Evolutionary conservation across 2,329 filamentous ascomycete species (phyloP), one percentile per base, ranked within the genome.

Genomic region (Sordariomycetes sp.): DNA sequence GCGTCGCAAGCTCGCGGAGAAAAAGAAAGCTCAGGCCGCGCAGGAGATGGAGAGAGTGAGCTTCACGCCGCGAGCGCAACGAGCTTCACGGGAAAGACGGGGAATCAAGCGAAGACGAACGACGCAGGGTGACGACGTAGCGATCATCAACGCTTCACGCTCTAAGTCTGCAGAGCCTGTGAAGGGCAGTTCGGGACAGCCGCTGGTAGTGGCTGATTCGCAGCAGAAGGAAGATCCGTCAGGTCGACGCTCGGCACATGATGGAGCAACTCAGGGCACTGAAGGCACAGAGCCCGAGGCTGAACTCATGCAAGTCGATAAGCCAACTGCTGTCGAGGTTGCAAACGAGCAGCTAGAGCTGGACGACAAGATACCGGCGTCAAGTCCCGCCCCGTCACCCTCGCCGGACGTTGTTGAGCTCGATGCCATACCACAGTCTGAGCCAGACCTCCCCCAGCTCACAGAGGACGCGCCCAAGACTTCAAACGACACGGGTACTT

Each of bases 21-120:
- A 45, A 26, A 66, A 57, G 34, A 57, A 59, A 23, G 55, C 61
- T 2, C 50, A 56, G 16, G 64, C 61, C 4, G 51, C 57, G 2
- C 53, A 58, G 39, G 53, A 61, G 21, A 54, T 70, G 38, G 55
- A 53, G 1, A 55, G 49, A 9, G 62, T 70, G n/a, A 58, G 50
- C 33, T 52, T 68, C 5, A 41, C 45, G 8, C 48, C 50, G 6
- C 43, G 43, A 17, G 31, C 41, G 9, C 43, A 39, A 21, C 40
- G 43, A 7, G 38, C 39, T 9, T 45, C 47, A 1, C 33, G 30
- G 21, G 51, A 51, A 14, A 41, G 42, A 18, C 42, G 43, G 15
- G 45, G 25, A 2, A 43, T 43, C 16, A 60, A 59, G 39, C 51
- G 42, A 37, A 45, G 30, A 23, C 20, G 24, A n/a, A n/a, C n/a